Evolutionary conservation across 1,139 yeast species (phyloP).

Genomic region (Candida tropicalis): DNA sequence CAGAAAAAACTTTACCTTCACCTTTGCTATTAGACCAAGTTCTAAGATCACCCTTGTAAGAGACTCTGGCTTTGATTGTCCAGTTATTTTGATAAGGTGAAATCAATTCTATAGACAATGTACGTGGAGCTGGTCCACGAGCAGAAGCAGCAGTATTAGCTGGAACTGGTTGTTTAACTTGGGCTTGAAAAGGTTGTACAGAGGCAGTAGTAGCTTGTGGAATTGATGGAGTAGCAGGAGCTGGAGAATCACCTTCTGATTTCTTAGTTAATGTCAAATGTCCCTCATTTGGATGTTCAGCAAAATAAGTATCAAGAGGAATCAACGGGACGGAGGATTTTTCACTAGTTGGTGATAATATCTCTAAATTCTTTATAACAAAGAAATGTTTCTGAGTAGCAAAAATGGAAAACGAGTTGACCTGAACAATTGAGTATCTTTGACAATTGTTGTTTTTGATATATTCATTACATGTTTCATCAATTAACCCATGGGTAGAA

Average conservation of each 20-base stretch:
- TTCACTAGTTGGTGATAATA: constrained; percentile 43
- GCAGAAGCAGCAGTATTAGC: constrained; percentile 11
- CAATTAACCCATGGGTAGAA: constrained; percentile 65
- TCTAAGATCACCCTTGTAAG: constrained; percentile 84
- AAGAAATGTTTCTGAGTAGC: constrained; percentile 55
- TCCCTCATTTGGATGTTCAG: constrained; percentile 58
- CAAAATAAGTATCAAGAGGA: constrained; percentile 55
- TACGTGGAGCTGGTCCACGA: constrained; percentile 27
- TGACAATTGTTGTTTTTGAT: constrained; percentile 49
- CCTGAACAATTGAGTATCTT: constrained; percentile 34
- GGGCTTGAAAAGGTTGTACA: too few relatives aligned
- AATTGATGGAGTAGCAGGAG: constrained; percentile 14
- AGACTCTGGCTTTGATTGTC: constrained; percentile 92
- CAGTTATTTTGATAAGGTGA: constrained; percentile 91
- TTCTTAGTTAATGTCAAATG: constrained; percentile 26
- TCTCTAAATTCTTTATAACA: constrained; percentile 54
- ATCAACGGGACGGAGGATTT: constrained; percentile 29
- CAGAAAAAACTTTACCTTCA: constrained; percentile 87
- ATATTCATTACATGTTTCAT: constrained; percentile 56
- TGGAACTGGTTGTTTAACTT: constrained; percentile 9
- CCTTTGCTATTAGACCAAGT: constrained; percentile 88
- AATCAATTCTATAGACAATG: constrained; percentile 80
- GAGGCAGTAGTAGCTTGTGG: too few relatives aligned
- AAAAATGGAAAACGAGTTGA: constrained; percentile 49
- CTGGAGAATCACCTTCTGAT: constrained; percentile 18